Base-by-base conservation (phyloP, 2,329 filamentous ascomycete species). In the Oidium heveae region DNA sequence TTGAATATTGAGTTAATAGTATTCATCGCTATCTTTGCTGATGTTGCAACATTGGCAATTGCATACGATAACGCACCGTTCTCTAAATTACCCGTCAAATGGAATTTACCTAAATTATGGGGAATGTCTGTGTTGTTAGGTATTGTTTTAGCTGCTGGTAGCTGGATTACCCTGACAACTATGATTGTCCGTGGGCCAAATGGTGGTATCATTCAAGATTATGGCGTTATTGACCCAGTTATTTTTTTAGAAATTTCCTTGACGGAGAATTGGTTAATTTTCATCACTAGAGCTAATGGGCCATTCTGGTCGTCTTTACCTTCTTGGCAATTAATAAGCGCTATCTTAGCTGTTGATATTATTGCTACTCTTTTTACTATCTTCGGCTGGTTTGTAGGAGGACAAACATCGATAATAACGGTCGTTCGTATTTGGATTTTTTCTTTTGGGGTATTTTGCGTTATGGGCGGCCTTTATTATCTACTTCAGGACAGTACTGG, bases 391-490 rank as follows among this genome's bases (percentile, higher is more conserved):
- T 70, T 86, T 61, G 75, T 74, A 44, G 78, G 77, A 57, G 67
- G 69, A 52, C 69, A 77, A 52, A 89, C 84, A 58, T 82, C 77
- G 63, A 86, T 89, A 59, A 83, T 93, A 59, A 80, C 85, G 51
- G 82, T 94, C 54, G 80, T 93, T 65, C 84, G 86, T 74, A 76
- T 93, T 66, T 94, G 86, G 84, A 79, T 91, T 64, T 91, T 88
- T 74, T 88, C 86, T 16, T 86, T 93, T 66, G 87, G 86, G 67
- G 74, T 93, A 64, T 91, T 93, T 74, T 86, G 81, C 66, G 75
- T 87, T 65, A 79, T 89, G 76, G 84, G 80, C 64, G 71, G 72
- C 66, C 66, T 75, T 58, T 85, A 85, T 71, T 88, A 87, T 72
- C 75, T 91, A 64, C 77, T 94, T 65, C 81, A 89, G 68, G 83